Evolutionary conservation across 495 filamentous ascomycete species (phyloP).

Genomic region (Podospora bellae-mahoneyi): DNA sequence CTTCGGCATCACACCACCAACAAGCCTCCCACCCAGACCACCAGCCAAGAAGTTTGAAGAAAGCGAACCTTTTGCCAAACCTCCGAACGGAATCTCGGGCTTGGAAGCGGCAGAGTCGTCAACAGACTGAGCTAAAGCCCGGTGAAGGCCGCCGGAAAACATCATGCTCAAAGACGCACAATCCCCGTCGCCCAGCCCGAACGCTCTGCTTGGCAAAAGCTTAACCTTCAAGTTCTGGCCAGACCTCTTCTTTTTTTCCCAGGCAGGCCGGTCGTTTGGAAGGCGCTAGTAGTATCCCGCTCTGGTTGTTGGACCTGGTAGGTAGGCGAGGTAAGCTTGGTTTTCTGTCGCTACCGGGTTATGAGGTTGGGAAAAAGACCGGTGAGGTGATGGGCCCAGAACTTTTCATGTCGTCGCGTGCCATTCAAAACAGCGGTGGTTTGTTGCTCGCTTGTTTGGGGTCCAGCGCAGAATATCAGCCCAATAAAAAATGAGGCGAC

Average conservation of each 20-base stretch:
- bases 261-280: neutral
- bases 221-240: neutral
- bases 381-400: neutral
- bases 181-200: conserved; percentile 1
- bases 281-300: neutral
- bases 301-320: neutral
- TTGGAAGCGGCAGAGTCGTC: neutral
- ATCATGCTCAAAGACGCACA: neutral
- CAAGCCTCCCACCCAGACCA: neutral
- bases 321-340: neutral
- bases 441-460: neutral
- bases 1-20: neutral
- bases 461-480: neutral
- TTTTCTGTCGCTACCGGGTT: neutral
- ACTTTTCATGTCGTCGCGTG: neutral
- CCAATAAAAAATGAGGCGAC: neutral
- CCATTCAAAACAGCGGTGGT: neutral
- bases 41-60: conserved; percentile 3
- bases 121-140: neutral
- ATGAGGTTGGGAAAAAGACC: neutral
- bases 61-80: neutral
- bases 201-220: conserved; percentile 9
- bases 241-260: neutral
- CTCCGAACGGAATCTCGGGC: neutral
- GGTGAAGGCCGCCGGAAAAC: neutral